phyloP scores from a whole-genome alignment of 352 stramenopile species.

The Pythium monospermum region DNA sequence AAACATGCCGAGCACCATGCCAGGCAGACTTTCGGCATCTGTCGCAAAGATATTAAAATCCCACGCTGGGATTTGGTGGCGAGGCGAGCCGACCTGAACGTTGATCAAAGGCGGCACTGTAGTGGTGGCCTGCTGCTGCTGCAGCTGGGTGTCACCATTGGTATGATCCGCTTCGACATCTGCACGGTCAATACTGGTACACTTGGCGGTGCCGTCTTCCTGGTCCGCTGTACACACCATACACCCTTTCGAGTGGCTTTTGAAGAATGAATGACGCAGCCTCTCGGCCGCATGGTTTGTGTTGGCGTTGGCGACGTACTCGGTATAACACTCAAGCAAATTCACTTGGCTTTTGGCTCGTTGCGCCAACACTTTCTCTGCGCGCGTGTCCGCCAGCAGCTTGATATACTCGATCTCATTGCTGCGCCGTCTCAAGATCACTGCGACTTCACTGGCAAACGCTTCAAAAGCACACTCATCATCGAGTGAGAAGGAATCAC shows the following conservation, averaged over 20 bases:
- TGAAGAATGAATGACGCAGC: conserved; percentile 54
- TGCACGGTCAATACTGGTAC: conserved; percentile 11
- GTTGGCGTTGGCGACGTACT: conserved; percentile 47
- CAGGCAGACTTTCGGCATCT: conserved; percentile 42
- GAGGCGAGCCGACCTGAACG: conserved; percentile 11
- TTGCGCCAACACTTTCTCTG: conserved; percentile 68
- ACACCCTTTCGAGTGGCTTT: conserved; percentile 38
- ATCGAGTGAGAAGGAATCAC: conserved; percentile 68
- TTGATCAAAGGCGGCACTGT: not conserved
- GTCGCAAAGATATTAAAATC: conserved; percentile 78
- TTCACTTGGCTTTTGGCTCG: conserved; percentile 72
- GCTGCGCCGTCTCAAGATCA: conserved; percentile 72
- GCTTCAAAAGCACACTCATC: conserved; percentile 85
- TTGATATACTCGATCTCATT: conserved; percentile 90
- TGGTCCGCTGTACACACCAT: conserved; percentile 27
- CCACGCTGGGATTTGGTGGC: conserved; percentile 38
- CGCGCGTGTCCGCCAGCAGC: conserved; percentile 70
- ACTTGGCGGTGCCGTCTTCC: conserved; percentile 18
- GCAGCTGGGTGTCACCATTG: not conserved
- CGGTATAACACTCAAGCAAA: conserved; percentile 71
- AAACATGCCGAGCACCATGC: conserved; percentile 71
- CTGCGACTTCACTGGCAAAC: conserved; percentile 81
- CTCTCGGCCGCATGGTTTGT: conserved; percentile 42
- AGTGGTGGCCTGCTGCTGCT: no score
- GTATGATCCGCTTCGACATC: conserved; percentile 15